Evolutionary conservation across 2,329 filamentous ascomycete species (phyloP).

Genomic region (Pseudogymnoascus sp.): DNA sequence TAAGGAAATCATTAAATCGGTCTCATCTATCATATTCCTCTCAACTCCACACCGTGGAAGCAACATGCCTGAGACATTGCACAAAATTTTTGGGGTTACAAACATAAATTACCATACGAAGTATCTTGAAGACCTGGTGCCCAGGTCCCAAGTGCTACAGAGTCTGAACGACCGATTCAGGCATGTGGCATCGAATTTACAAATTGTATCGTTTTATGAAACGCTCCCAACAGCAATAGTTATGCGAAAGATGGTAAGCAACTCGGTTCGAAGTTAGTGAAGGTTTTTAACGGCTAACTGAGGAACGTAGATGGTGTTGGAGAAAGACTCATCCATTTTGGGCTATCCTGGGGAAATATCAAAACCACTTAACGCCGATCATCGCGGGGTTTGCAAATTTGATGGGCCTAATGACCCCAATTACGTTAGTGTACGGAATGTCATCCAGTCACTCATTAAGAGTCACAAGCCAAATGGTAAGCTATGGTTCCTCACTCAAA

Average conservation of each 20-base stretch:
- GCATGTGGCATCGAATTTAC: neutral
- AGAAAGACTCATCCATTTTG: constrained; percentile 24
- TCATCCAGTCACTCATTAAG: neutral
- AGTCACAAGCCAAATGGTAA: neutral
- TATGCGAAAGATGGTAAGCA: neutral
- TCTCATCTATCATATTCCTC: constrained; percentile 35
- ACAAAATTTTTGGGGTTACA: neutral
- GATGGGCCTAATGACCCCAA: constrained; percentile 26
- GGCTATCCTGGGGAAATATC: constrained; percentile 26
- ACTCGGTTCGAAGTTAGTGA: neutral
- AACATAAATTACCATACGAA: neutral
- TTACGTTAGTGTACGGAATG: constrained; percentile 32
- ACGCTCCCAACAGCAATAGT: neutral
- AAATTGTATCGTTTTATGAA: neutral
- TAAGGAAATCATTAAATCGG: constrained; percentile 24
- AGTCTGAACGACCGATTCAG: neutral
- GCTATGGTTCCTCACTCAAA: no score
- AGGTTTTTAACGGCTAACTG: no score
- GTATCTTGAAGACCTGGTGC: neutral
- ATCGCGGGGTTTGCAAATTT: constrained; percentile 32
- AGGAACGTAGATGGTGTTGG: constrained; percentile 23
- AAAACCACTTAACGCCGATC: constrained; percentile 27
- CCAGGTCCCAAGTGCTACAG: neutral
- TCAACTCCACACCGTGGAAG: constrained; percentile 37
- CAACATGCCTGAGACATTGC: constrained; percentile 28